These are phyloP conservation scores for Geosiphon pyriformis DNA, from an alignment of 192 early-diverging fungal species.

Conservation along the genomic window DNA sequence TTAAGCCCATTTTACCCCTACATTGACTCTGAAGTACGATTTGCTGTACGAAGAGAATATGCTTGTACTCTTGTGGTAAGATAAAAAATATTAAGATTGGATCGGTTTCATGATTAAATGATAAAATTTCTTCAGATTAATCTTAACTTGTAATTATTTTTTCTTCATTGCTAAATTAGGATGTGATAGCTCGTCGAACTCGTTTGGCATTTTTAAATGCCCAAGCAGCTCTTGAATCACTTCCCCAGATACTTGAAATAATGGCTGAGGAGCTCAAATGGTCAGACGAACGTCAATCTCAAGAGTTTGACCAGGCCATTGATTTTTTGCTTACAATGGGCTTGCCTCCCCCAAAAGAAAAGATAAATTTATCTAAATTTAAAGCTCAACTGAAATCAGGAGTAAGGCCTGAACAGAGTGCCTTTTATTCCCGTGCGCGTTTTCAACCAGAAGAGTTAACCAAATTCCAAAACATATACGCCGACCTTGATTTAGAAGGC, in stretches of 20 bases:
- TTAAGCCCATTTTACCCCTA: constrained; percentile 84
- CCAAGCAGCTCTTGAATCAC: constrained; percentile 78
- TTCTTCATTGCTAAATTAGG: constrained; percentile 34
- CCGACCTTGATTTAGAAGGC: constrained; percentile 44
- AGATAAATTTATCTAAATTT: neutral
- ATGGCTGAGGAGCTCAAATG: constrained; percentile 88
- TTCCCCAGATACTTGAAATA: constrained; percentile 85
- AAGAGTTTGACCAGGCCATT: constrained; percentile 66
- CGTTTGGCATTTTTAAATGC: constrained; percentile 93
- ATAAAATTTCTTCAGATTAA: neutral
- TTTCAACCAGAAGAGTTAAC: constrained; percentile 61
- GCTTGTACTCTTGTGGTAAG: constrained; percentile 75
- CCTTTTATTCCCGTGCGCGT: constrained; percentile 46
- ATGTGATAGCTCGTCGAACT: constrained; percentile 87
- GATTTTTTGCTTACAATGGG: constrained; percentile 90
- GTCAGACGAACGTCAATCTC: constrained; percentile 55
- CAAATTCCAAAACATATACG: constrained; percentile 52
- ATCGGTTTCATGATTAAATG: too few species aligned
- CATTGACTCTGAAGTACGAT: constrained; percentile 89
- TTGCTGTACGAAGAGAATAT: constrained; percentile 88
- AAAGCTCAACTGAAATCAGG: neutral
- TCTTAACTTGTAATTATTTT: neutral
- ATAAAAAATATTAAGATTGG: too few species aligned
- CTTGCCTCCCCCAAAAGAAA: constrained; percentile 43
- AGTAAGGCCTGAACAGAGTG: constrained; percentile 19